Evolutionary conservation across 768 basidiomycete species (phyloP).

Genomic region (Collybiopsis confluens): DNA sequence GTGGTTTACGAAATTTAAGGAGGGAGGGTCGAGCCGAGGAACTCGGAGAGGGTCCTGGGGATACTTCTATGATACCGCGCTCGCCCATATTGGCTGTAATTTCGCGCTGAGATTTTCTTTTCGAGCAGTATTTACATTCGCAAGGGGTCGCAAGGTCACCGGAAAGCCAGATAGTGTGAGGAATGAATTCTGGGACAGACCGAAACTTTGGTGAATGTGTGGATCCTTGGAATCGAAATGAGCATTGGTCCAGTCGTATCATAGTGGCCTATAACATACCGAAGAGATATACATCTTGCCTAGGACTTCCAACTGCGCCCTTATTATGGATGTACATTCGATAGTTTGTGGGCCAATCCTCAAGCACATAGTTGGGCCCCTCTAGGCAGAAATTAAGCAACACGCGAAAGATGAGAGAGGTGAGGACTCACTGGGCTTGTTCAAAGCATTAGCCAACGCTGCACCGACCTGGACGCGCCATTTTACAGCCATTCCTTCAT

Average conservation of each 20-base stretch:
- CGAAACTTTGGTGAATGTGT: conserved; percentile 54
- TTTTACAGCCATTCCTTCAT: conserved; percentile 47
- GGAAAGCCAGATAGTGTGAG: conserved; percentile 79
- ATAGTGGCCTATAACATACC: conserved; percentile 47
- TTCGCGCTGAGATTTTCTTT: conserved; percentile 60
- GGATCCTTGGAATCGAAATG: neutral
- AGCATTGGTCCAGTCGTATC: neutral
- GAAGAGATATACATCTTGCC: conserved; percentile 76
- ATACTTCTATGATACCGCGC: conserved; percentile 26
- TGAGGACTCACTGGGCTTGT: conserved; percentile 44
- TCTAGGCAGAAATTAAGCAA: conserved; percentile 24
- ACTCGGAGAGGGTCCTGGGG: conserved; percentile 21
- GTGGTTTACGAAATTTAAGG: conserved; percentile 7
- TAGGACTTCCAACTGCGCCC: conserved; percentile 45
- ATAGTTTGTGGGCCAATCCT: conserved; percentile 64
- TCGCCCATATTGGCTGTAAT: conserved; percentile 58
- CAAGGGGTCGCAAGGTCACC: conserved; percentile 51
- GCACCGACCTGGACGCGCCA: conserved; percentile 51
- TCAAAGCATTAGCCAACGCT: conserved; percentile 37
- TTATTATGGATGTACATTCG: conserved; percentile 74
- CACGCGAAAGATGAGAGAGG: neutral
- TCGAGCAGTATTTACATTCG: conserved; percentile 74
- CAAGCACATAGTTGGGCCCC: conserved; percentile 55
- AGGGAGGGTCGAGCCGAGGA: conserved; percentile 17
- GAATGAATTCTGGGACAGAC: conserved; percentile 80